Conservation (phyloP, 495 filamentous ascomycete genomes). For the Articulospora tetracladia region DNA sequence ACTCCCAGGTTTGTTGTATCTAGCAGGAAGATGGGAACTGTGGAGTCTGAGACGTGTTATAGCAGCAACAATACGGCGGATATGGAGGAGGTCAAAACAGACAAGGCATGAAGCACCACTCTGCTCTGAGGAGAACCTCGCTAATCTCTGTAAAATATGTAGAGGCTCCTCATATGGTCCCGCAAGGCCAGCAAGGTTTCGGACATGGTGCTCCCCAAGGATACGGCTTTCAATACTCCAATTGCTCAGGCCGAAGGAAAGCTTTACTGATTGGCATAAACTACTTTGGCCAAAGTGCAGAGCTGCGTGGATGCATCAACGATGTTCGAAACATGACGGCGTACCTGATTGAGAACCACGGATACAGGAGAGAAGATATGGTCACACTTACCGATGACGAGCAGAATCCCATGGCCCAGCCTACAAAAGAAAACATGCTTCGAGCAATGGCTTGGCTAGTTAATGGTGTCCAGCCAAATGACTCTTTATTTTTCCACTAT, state of each 20-base stretch:
- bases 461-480: slow-evolving; percentile 87
- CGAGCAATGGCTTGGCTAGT: slow-evolving; percentile 97
- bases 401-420: slow-evolving; percentile 91
- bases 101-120: not conserved
- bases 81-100: not conserved
- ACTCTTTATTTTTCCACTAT: slow-evolving; percentile 97
- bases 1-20: not conserved
- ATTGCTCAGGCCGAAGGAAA: slow-evolving; percentile 85
- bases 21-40: no score
- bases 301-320: slow-evolving; percentile 91
- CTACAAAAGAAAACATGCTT: slow-evolving; percentile 89
- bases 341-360: slow-evolving; percentile 84
- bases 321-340: slow-evolving; percentile 94
- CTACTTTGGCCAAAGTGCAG: slow-evolving; percentile 87
- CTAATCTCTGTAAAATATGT: not conserved
- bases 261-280: slow-evolving; percentile 94
- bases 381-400: slow-evolving; percentile 94
- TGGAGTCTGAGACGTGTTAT: no score
- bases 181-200: slow-evolving; percentile 59
- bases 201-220: slow-evolving; percentile 69
- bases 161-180: slow-evolving; percentile 32
- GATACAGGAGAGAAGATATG: slow-evolving; percentile 94
- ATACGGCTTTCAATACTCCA: slow-evolving; percentile 83
- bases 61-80: not conserved
- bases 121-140: not conserved